These are phyloP conservation scores for Zymoseptoria tritici DNA, from an alignment of 2,329 filamentous ascomycete genomes.

Conservation along the genomic window DNA sequence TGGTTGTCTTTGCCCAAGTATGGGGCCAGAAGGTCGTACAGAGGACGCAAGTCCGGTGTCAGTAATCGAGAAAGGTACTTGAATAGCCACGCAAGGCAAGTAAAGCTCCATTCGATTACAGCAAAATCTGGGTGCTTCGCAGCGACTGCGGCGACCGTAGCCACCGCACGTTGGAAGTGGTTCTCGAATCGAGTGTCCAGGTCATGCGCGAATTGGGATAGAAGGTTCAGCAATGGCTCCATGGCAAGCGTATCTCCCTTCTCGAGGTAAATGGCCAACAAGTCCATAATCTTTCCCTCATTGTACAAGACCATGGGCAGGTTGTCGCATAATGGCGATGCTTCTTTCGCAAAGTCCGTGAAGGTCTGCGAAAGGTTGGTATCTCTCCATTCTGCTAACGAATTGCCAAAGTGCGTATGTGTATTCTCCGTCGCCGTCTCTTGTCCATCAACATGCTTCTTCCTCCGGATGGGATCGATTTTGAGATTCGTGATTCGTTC, in stretches of 20 bases:
- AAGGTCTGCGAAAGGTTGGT: conserved; percentile 83
- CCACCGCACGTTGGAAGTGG: conserved; percentile 70
- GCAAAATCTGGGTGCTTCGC: conserved; percentile 63
- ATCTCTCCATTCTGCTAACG: conserved; percentile 82
- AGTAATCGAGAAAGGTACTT: conserved; percentile 89
- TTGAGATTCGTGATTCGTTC: conserved; percentile 85
- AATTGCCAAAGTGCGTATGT: conserved; percentile 75
- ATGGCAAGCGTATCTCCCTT: conserved; percentile 70
- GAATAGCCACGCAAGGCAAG: conserved; percentile 87
- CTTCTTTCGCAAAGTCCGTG: conserved; percentile 65
- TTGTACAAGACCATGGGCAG: conserved; percentile 88
- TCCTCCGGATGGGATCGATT: conserved; percentile 85
- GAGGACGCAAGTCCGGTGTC: conserved; percentile 74
- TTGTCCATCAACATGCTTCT: conserved; percentile 53
- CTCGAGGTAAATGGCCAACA: conserved; percentile 68
- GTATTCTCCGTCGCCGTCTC: conserved; percentile 76
- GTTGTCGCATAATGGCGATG: conserved; percentile 74
- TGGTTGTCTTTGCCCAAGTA: conserved; percentile 76
- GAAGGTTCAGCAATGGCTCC: conserved; percentile 78
- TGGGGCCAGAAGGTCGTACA: conserved; percentile 74
- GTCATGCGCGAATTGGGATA: conserved; percentile 92
- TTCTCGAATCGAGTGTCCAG: conserved; percentile 80
- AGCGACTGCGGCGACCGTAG: conserved; percentile 69
- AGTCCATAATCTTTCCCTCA: conserved; percentile 73
- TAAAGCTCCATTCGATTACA: conserved; percentile 97